Evolutionary conservation across 2,329 filamentous ascomycete species (phyloP).

Genomic region (Leptographium procerum): DNA sequence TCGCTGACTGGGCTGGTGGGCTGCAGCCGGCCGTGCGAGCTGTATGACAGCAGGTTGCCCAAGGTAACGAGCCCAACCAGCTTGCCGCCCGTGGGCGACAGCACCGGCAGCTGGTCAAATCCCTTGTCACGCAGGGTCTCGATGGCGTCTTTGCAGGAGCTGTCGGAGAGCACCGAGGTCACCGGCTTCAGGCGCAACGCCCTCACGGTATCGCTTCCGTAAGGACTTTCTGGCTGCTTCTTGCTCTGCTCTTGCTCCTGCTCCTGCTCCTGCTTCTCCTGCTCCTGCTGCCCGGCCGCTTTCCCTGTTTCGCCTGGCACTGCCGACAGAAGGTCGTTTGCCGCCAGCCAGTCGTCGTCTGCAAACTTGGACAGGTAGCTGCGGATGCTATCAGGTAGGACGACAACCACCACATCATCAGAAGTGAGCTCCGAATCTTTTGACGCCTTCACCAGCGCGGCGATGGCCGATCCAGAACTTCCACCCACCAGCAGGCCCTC

Average conservation of each 20-base stretch:
- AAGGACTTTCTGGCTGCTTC: conserved; percentile 48
- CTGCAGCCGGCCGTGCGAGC: conserved; percentile 70
- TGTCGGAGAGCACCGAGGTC: conserved; percentile 64
- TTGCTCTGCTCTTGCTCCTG: conserved; percentile 20
- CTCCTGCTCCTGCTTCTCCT: conserved; percentile 20
- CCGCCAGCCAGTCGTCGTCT: conserved; percentile 96
- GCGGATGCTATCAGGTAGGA: conserved; percentile 90
- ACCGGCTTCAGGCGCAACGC: conserved; percentile 86
- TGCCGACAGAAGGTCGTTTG: conserved; percentile 78
- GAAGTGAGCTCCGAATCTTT: conserved; percentile 68
- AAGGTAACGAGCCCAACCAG: conserved; percentile 90
- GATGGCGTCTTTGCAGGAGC: conserved; percentile 73
- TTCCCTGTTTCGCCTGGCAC: conserved; percentile 21
- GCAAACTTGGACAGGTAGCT: conserved; percentile 98
- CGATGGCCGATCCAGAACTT: conserved; percentile 85
- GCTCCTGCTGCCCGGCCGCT: conserved; percentile 17
- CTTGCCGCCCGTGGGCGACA: conserved; percentile 53
- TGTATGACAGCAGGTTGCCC: conserved; percentile 84
- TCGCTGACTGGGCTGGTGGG: conserved; percentile 64
- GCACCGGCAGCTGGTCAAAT: conserved; percentile 93
- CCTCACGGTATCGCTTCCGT: conserved; percentile 66
- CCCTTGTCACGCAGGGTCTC: conserved; percentile 98
- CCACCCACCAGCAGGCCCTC: conserved; percentile 91
- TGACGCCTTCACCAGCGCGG: conserved; percentile 64
- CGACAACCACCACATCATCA: conserved; percentile 79